These are phyloP conservation scores for Orbilia ellipsospora DNA, from an alignment of 2,329 filamentous ascomycete species.

Conservation along the genomic window DNA sequence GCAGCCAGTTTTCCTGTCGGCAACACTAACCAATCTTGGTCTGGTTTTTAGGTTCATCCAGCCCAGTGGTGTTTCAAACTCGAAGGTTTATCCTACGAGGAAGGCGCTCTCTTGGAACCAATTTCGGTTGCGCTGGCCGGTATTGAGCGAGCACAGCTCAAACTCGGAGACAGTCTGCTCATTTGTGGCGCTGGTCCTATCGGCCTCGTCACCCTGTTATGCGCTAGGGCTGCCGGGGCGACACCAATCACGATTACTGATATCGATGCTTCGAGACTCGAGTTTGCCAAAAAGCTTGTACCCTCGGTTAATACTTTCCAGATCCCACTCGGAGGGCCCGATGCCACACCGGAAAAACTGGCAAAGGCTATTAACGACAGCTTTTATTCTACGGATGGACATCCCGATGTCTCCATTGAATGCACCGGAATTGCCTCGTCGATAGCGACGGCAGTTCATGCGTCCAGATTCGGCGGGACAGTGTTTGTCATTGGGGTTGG, in stretches of 20 bases:
- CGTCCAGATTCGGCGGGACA: constrained; percentile 92
- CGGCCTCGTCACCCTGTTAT: constrained; percentile 87
- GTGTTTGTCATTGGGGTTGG: constrained; percentile 97
- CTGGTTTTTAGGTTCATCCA: constrained; percentile 33
- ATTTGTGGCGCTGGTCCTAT: constrained; percentile 95
- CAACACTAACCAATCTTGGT: background rate
- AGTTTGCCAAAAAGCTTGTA: constrained; percentile 84
- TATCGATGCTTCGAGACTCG: constrained; percentile 85
- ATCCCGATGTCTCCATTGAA: constrained; percentile 85
- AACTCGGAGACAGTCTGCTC: constrained; percentile 85
- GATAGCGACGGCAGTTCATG: constrained; percentile 86
- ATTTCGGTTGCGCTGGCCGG: constrained; percentile 88
- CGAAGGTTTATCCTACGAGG: constrained; percentile 84
- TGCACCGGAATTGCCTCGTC: constrained; percentile 95
- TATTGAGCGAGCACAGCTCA: constrained; percentile 82
- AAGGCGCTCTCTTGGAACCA: constrained; percentile 90
- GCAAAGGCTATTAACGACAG: constrained; percentile 74
- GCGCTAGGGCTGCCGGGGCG: constrained; percentile 85
- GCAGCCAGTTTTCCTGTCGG: background rate
- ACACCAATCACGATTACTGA: constrained; percentile 93
- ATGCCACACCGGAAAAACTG: constrained; percentile 73
- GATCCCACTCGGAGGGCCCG: constrained; percentile 69
- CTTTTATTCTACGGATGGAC: constrained; percentile 74
- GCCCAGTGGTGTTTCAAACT: constrained; percentile 92
- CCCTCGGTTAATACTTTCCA: constrained; percentile 84